Evolutionary conservation across 805 yeast species (phyloP), one percentile per base, ranked within the genome.

Genomic region (Yarrowia alimentaria): DNA sequence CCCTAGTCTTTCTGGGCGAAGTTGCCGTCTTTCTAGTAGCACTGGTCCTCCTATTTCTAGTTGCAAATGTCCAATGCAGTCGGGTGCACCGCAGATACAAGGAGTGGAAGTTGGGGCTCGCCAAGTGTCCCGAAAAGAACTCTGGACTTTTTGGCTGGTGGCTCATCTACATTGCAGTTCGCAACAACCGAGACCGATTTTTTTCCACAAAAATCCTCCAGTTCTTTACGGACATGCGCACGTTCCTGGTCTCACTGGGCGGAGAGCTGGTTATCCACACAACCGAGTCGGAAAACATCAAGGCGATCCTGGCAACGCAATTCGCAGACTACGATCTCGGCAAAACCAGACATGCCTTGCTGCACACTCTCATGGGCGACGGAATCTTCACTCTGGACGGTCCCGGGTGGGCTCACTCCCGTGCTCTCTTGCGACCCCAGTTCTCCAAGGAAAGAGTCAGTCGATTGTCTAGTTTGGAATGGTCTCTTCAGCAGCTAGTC

Each of bases 351-450:
- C 49, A 58, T 26, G 45, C 32, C 12, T 55, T 56, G 19, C 54
- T 67, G 26, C 43, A 37, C 18, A 64, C 64, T 6, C 42, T 65
- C 10, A 54, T 68, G 22, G 70, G 70, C 9, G 56, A 58, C 17
- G 71, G 71, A 1, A 67, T 68, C 32, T 68, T 68, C 56, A 67
- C 69, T 2, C 57, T 63, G 21, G 61, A 61, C 31, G 68, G 68
- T 12, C 57, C 55, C 16, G 61, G 59, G 17, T 68, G 71, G 71
- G 58, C 62, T 29, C 70, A 67, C 42, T 63, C 69, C 6, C 55
- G 71, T 10, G 60, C 65, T 3, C 50, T 67, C 57, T 57, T 67
- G 20, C 57, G 69, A 20, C 71, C 71, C 1, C 68, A 65, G 55
- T 67, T 67, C 53, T 30, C 60, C 28, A 55, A 62, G 2, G 63